Evolutionary conservation across 441 rosid species (phyloP), one percentile per base, ranked within the genome.

Genomic region (Erodium moschatum): DNA sequence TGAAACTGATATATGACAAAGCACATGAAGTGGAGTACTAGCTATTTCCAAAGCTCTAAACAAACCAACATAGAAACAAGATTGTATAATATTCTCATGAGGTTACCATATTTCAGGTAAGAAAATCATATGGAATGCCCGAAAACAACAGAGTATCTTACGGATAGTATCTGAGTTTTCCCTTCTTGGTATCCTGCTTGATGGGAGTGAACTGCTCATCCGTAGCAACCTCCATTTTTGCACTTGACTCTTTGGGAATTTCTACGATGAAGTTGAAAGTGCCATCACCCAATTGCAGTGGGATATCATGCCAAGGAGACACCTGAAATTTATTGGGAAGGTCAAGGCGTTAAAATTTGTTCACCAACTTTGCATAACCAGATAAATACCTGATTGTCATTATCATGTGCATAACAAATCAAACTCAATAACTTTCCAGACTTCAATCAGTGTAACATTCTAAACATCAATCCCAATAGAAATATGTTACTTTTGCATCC

Each of bases 281-380:
- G 33, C 90, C 97, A 76, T 88, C 87, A 2, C 97, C 99, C 78
- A 87, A 77, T 33, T 85, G 86, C 83, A 94, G 70, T 0, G 97
- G 99, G 56, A 94, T 70, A 67, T 88, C 96, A 79, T 94, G 99
- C 99, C 98, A 94, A 11, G 97, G 99, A 74, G 97, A 94, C 60
- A 94, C 80, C 97, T 91, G 79, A 63, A 27, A 44, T 27, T 20
- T 24, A n/a, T 21, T n/a, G 13, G 35, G 63, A 13, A 50, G 61
- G 13, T 15, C 50, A 21, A 48, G 24, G 38, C 35, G 24, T 29
- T 42, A 42, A 42, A 12, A 42, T 42, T 10, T 12, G 48, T 9
- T 42, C 48, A 42, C 48, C 13, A 42, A 42, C 48, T 42, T 10
- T 42, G n/a, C 18, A n/a, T 3, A 50, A n/a, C 58, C 5, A 50